Conservation (phyloP, 1,284 basidiomycete genomes). For the Vanrija pseudolonga region DNA sequence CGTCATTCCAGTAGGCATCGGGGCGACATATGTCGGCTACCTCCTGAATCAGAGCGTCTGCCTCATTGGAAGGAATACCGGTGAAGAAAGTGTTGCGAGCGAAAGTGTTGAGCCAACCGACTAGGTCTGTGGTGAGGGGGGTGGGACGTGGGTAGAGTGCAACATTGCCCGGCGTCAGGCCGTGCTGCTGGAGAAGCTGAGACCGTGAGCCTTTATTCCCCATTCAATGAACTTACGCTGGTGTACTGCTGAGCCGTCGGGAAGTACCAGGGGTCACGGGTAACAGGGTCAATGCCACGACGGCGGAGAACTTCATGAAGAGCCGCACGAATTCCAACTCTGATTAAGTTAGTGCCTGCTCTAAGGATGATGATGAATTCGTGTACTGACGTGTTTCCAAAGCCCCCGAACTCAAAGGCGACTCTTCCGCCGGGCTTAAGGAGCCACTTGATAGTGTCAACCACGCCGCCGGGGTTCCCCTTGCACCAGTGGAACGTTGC, state of each 20-base stretch:
- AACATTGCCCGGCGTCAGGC: constrained; percentile 59
- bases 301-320: constrained; percentile 58
- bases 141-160: constrained; percentile 66
- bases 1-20: constrained; percentile 54
- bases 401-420: constrained; percentile 73
- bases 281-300: constrained; percentile 59
- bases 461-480: constrained; percentile 61
- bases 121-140: constrained; percentile 58
- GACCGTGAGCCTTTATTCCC: not conserved
- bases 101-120: constrained; percentile 70
- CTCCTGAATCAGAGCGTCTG: constrained; percentile 61
- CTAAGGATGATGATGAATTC: not conserved
- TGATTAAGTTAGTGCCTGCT: not conserved
- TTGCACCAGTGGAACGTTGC: constrained; percentile 83
- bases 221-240: constrained; percentile 49
- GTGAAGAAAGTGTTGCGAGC: constrained; percentile 59
- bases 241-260: constrained; percentile 66
- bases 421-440: constrained; percentile 67
- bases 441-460: constrained; percentile 57
- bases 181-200: constrained; percentile 59
- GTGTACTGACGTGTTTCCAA: constrained; percentile 36
- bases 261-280: constrained; percentile 77
- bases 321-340: constrained; percentile 58
- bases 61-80: constrained; percentile 56
- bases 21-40: constrained; percentile 59